Evolutionary conservation across 257 asterid genomes (phyloP).

Genomic region (Schizonepeta tenuifolia): DNA sequence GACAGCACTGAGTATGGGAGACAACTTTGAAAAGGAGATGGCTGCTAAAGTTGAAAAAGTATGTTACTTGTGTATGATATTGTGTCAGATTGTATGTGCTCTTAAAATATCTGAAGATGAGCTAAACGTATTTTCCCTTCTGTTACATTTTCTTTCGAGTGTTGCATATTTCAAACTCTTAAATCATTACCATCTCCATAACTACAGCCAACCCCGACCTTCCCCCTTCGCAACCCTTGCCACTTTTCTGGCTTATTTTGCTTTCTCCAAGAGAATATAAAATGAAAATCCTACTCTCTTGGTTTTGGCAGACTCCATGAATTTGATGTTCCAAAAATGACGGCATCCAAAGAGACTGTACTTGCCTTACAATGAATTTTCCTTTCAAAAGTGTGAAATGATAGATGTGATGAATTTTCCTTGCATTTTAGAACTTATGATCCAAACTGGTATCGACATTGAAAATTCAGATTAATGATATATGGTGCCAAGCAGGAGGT

Average conservation of each 20-base stretch:
- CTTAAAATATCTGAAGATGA: conserved; percentile 8
- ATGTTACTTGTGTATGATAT: conserved; percentile 31
- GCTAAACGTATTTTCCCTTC: conserved; percentile 17
- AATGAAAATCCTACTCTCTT: background rate
- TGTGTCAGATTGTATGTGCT: conserved; percentile 19
- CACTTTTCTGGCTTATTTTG: background rate
- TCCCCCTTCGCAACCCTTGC: background rate
- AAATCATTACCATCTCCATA: background rate
- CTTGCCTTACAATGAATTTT: background rate
- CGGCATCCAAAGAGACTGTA: background rate
- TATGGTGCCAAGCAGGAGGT: conserved; percentile 12
- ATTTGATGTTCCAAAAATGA: background rate
- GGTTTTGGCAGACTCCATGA: background rate
- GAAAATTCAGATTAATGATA: conserved; percentile 18
- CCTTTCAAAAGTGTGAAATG: background rate
- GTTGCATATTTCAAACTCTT: background rate
- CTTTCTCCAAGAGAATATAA: background rate
- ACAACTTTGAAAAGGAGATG: conserved; percentile 76
- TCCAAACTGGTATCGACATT: conserved; percentile 7
- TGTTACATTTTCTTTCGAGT: background rate
- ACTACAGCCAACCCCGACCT: background rate
- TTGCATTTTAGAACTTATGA: conserved; percentile 19
- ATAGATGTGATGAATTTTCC: conserved; percentile 12
- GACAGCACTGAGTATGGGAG: conserved; percentile 89
- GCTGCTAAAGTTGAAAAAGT: conserved; percentile 95